Evolutionary conservation across 2,329 filamentous ascomycete genomes (phyloP), one percentile per base, ranked within the genome.

Genomic region (Stagonosporopsis chrysanthemi): DNA sequence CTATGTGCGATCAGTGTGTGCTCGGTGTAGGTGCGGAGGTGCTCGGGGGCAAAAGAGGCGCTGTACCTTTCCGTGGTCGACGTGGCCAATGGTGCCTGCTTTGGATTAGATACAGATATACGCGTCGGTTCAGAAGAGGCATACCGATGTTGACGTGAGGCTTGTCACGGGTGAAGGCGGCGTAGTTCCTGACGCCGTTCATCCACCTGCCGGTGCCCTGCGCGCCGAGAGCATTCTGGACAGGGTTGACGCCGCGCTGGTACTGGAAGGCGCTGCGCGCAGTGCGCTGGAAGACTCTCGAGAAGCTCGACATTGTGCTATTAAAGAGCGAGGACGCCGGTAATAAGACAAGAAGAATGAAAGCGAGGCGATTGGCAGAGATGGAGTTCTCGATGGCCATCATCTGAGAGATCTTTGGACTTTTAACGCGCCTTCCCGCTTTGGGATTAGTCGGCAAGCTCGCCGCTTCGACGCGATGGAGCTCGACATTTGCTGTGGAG

Each of bases 111-210:
- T 23, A 5, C n/a, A 7, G 12, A 52, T 36, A n/a, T 22, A 6
- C 14, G 8, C 6, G 6, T n/a, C n/a, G 31, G 1, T 46, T 6
- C 19, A 33, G 4, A 6, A 36, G 6, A 22, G 11, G 58, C 83
- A 68, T 84, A 91, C 95, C 95, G 75, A 99, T 95, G 83, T 99
- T 99, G 67, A 99, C 94, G 79, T 99, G 95, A 58, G 95, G 95
- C 86, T 99, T 99, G 76, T 84, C 88, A 76, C 95, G 88, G 85
- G 96, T 88, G 77, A 90, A 99, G 63, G 78, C 84, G 57, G 86
- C 86, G 76, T 88, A 84, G 69, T 81, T 81, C 77, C 86, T 81
- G 64, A 85, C 84, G 72, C 88, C 80, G 79, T 87, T 88, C 73
- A 89, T 81, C 68, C 88, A 83, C 63, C 86, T 84, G 67, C 84